Conservation (phyloP, 2,329 filamentous ascomycete species). For the Fusarium sp. region DNA sequence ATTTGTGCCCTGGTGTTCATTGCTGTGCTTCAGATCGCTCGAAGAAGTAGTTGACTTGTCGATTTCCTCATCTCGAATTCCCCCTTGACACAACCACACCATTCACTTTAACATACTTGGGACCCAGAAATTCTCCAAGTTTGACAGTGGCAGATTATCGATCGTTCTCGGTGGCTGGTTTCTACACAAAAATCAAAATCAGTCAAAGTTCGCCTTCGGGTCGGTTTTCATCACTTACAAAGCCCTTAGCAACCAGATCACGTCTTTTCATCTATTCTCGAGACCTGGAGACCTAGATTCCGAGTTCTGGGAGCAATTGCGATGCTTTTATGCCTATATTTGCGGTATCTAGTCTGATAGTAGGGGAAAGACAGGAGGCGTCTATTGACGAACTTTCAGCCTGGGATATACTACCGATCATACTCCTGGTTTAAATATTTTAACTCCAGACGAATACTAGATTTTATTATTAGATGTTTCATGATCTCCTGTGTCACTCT, state of each 20-base stretch:
- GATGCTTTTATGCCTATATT: not conserved
- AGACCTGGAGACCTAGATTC: not conserved
- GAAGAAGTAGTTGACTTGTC: too few species aligned
- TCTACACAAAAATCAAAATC: not conserved
- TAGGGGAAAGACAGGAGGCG: not conserved
- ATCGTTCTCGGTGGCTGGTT: not conserved
- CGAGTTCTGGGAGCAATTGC: too few species aligned
- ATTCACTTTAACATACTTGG: too few species aligned
- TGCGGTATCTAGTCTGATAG: not conserved
- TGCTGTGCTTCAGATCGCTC: too few species aligned
- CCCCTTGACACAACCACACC: too few species aligned
- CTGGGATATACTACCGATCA: not conserved
- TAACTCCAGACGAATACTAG: not conserved
- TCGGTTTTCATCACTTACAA: not conserved
- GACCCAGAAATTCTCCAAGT: too few species aligned
- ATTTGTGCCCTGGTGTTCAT: too few species aligned
- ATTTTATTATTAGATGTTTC: not conserved
- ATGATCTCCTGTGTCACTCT: not conserved
- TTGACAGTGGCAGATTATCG: not conserved
- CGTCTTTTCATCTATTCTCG: not conserved
- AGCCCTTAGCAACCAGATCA: not conserved
- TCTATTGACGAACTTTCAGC: not conserved
- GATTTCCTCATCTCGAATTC: too few species aligned
- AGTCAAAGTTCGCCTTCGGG: not conserved
- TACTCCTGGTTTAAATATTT: not conserved